phyloP scores from a whole-genome alignment of 1,284 basidiomycete genomes.

The Spongispora temasekensis region DNA sequence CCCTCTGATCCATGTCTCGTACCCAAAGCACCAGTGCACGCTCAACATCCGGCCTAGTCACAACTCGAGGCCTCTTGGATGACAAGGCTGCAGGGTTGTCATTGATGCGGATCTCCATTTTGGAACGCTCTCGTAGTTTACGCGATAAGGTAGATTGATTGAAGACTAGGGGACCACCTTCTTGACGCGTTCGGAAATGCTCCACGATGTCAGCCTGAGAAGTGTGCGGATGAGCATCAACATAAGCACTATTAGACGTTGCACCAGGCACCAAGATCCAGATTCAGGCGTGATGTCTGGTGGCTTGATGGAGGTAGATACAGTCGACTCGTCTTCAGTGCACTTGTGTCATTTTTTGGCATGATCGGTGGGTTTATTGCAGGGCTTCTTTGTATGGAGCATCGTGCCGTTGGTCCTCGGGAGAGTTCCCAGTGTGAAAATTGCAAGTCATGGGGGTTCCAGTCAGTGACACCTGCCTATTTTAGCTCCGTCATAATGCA shows the following conservation, averaged over 20 bases:
- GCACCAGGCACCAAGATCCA: neutral
- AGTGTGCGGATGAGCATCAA: neutral
- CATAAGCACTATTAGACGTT: neutral
- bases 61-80: neutral
- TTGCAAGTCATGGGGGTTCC: neutral
- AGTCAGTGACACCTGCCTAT: neutral
- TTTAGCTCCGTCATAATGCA: neutral
- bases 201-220: neutral
- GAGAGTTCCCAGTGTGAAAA: neutral
- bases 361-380: neutral
- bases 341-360: neutral
- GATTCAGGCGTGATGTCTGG: neutral
- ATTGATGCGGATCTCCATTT: neutral
- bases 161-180: neutral
- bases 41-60: no score
- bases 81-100: neutral
- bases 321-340: neutral
- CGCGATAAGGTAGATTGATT: neutral
- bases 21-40: no score
- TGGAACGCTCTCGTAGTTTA: neutral
- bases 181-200: neutral
- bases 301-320: neutral
- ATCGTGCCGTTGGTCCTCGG: neutral
- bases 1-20: no score
- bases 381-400: neutral